Percentiles rank a stretch among this genome's conserved stretches.
Evolutionary conservation across 2,329 filamentous ascomycete genomes (phyloP).

Genomic region (Talaromyces pinophilus): DNA sequence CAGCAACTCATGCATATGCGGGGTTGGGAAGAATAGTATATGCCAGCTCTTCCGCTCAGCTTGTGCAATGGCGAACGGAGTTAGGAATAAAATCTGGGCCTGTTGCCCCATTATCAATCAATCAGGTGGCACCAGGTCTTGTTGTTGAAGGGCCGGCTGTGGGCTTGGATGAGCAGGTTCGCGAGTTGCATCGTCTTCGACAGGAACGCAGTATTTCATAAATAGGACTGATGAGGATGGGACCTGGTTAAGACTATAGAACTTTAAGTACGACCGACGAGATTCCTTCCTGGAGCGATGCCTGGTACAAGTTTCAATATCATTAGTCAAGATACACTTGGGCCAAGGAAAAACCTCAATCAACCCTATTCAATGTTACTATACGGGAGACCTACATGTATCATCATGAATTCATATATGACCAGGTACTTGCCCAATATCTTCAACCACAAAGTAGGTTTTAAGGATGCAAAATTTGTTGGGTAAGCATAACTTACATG

Average conservation of each 20-base stretch:
- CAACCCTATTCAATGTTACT: no score
- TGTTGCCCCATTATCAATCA: not conserved
- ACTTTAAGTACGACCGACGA: not conserved
- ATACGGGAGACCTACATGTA: no score
- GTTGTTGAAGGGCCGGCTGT: not conserved
- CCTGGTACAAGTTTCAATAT: not conserved
- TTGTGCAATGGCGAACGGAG: not conserved
- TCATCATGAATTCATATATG: no score
- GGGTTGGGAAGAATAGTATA: not conserved
- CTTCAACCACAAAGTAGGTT: no score
- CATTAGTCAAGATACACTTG: no score
- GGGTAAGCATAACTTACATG: no score
- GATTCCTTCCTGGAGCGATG: not conserved
- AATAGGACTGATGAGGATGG: no score
- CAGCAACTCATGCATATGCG: constrained; percentile 2
- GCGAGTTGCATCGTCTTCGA: not conserved
- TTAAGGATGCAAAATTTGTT: no score
- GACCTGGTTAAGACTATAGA: not conserved
- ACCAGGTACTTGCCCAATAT: no score
- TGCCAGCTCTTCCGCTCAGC: not conserved
- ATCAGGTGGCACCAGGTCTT: not conserved
- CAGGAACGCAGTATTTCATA: not conserved
- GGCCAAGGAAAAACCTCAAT: no score
- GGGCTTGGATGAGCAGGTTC: constrained; percentile 3
- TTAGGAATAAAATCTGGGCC: not conserved